Percentiles rank a stretch among this genome's conserved stretches.
Evolutionary conservation across 1,284 basidiomycete species (phyloP).

Genomic region (Ceratorhiza oryzae-sativae): DNA sequence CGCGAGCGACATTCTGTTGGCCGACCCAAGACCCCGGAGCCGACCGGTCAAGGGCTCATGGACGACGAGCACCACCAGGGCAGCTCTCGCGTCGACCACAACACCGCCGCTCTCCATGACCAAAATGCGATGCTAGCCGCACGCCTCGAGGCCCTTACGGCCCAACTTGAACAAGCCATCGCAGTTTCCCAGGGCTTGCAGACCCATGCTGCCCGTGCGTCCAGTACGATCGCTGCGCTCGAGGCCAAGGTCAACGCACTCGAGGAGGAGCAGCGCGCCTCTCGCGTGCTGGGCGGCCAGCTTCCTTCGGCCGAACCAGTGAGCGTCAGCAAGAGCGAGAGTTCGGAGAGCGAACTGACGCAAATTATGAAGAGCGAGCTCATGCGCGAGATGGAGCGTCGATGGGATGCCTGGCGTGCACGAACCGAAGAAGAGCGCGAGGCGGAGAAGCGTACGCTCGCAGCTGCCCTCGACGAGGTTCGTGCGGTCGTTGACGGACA

Average conservation of each 20-base stretch:
- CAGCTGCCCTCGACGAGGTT: constrained; percentile 21
- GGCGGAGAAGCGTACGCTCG: constrained; percentile 24
- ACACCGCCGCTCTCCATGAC: constrained; percentile 42
- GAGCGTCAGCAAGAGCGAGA: not conserved
- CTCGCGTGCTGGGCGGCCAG: constrained; percentile 12
- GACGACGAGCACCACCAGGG: constrained; percentile 55
- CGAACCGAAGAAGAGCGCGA: constrained; percentile 25
- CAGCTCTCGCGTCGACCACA: constrained; percentile 42
- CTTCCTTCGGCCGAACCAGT: not conserved
- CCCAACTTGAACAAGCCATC: constrained; percentile 80
- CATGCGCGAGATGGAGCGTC: constrained; percentile 33
- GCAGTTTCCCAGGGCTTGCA: constrained; percentile 77
- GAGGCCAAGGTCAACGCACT: constrained; percentile 62
- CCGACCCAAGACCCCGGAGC: constrained; percentile 77
- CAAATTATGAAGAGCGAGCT: constrained; percentile 26
- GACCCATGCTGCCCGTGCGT: constrained; percentile 79
- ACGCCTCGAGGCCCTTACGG: constrained; percentile 74
- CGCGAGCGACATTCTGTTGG: constrained; percentile 51
- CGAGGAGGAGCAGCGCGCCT: constrained; percentile 51
- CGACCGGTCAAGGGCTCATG: constrained; percentile 69
- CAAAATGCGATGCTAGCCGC: constrained; percentile 70
- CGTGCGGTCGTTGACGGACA: constrained; percentile 9
- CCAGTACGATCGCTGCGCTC: constrained; percentile 76
- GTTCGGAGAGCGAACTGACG: not conserved
- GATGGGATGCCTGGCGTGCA: constrained; percentile 31